Evolutionary conservation across 805 yeast species (phyloP).

Genomic region (Hyphopichia homilentoma): DNA sequence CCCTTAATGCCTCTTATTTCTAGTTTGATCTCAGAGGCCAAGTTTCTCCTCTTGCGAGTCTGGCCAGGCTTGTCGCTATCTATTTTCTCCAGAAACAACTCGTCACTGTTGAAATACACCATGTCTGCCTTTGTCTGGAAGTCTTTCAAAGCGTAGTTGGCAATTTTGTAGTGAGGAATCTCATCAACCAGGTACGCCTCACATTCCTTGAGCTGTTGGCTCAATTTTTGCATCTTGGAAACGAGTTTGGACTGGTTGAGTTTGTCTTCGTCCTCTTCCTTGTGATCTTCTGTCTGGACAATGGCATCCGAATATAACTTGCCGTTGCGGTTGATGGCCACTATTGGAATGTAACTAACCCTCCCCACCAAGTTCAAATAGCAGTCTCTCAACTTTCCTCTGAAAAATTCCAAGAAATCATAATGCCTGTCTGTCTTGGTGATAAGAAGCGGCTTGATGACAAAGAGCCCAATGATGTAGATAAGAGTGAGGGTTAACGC

Average conservation of each 20-base stretch:
- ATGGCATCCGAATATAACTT: constrained; percentile 35
- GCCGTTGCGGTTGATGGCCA: constrained; percentile 28
- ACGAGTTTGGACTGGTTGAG: constrained; percentile 21
- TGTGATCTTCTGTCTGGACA: constrained; percentile 29
- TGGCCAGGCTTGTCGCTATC: constrained; percentile 1
- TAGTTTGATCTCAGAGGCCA: constrained; percentile 31
- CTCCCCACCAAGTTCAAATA: constrained; percentile 30
- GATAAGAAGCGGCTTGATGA: constrained; percentile 32
- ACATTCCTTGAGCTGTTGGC: constrained; percentile 19
- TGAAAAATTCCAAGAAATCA: constrained; percentile 30
- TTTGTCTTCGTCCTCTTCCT: constrained; percentile 21
- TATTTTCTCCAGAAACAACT: constrained; percentile 19
- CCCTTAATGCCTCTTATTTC: constrained; percentile 42
- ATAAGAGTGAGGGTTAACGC: constrained; percentile 24
- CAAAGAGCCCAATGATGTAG: constrained; percentile 30
- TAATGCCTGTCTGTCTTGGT: constrained; percentile 23
- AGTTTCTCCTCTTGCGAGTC: constrained; percentile 18
- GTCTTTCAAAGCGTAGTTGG: constrained; percentile 27
- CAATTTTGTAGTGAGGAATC: constrained; percentile 29
- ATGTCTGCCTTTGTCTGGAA: constrained; percentile 35
- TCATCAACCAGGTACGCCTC: constrained; percentile 23
- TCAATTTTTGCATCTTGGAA: constrained; percentile 19
- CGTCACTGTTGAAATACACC: constrained; percentile 28
- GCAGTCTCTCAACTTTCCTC: constrained; percentile 30
- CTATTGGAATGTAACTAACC: constrained; percentile 38